Evolutionary conservation across 1,139 yeast species (phyloP).

Genomic region (Scheffersomyces illinoinensis): DNA sequence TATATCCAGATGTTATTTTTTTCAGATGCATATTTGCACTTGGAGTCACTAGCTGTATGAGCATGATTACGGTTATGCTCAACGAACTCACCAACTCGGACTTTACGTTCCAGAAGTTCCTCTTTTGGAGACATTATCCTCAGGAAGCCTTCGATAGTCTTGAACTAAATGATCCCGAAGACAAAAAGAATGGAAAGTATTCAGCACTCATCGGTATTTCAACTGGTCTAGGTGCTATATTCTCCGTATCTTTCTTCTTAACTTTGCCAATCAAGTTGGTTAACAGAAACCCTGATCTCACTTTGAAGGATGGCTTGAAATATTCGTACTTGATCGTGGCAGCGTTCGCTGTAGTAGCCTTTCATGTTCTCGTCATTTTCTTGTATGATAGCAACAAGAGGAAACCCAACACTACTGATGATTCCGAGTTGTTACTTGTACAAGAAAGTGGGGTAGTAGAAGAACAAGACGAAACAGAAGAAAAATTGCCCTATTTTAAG

Average conservation of each 20-base stretch:
- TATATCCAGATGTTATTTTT: slow-evolving; percentile 50
- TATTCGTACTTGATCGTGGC: slow-evolving; percentile 54
- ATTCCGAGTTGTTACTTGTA: slow-evolving; percentile 10
- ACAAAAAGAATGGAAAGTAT: slow-evolving; percentile 49
- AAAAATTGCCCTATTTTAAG: slow-evolving; percentile 9
- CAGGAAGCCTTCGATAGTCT: neutral
- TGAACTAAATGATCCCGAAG: neutral
- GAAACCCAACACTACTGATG: slow-evolving; percentile 20
- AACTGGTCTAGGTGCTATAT: slow-evolving; percentile 70
- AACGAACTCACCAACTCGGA: slow-evolving; percentile 55
- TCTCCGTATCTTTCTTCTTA: slow-evolving; percentile 50
- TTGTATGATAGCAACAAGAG: slow-evolving; percentile 42
- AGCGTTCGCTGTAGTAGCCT: slow-evolving; percentile 36
- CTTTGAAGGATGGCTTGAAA: slow-evolving; percentile 43
- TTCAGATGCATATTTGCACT: slow-evolving; percentile 58
- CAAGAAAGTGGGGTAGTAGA: slow-evolving; percentile 5
- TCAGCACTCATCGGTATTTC: slow-evolving; percentile 63
- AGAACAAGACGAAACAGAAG: slow-evolving; percentile 5
- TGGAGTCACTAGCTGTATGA: slow-evolving; percentile 56
- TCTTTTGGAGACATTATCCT: slow-evolving; percentile 3
- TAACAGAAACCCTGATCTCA: slow-evolving; percentile 25
- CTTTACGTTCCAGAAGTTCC: slow-evolving; percentile 21
- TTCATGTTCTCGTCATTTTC: slow-evolving; percentile 39
- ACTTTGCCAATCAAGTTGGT: slow-evolving; percentile 48
- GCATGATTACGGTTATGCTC: slow-evolving; percentile 51